Percentiles rank a stretch among this genome's conserved stretches.
Evolutionary conservation across 108 stramenopile species (phyloP).

Genomic region (Nannochloropsis oceanica): DNA sequence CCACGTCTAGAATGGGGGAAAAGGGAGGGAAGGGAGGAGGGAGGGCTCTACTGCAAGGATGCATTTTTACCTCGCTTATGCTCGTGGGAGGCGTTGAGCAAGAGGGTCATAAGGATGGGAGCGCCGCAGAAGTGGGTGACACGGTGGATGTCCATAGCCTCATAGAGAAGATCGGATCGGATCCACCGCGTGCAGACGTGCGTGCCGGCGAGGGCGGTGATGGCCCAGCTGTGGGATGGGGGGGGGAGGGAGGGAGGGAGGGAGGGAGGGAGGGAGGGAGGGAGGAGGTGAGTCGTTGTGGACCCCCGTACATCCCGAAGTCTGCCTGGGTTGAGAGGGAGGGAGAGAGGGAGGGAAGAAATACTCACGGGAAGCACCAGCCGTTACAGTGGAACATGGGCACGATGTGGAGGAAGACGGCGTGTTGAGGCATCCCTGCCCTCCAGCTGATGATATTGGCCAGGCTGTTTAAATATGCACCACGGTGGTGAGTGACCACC

Average conservation of each 20-base stretch:
- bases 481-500: slow-evolving; percentile 24
- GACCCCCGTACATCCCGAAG: background rate
- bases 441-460: background rate
- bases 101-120: background rate
- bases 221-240: background rate
- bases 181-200: slow-evolving; percentile 12
- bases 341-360: background rate
- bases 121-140: slow-evolving; percentile 13
- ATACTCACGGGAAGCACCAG: slow-evolving; percentile 11
- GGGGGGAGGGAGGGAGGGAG: background rate
- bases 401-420: background rate
- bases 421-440: background rate
- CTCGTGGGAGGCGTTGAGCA: background rate
- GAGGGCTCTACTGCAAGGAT: too few species aligned
- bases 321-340: background rate
- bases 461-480: slow-evolving; percentile 2
- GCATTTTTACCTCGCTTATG: background rate
- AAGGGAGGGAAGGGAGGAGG: background rate
- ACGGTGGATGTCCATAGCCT: background rate
- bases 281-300: background rate
- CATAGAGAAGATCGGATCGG: background rate
- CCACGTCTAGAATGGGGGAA: background rate
- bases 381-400: slow-evolving; percentile 23
- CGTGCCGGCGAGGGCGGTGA: background rate
- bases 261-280: background rate